Percentiles rank a stretch among this genome's conserved stretches.
Evolutionary conservation across 305 asterid genomes (phyloP).

Genomic region (Solanum hybrid): DNA sequence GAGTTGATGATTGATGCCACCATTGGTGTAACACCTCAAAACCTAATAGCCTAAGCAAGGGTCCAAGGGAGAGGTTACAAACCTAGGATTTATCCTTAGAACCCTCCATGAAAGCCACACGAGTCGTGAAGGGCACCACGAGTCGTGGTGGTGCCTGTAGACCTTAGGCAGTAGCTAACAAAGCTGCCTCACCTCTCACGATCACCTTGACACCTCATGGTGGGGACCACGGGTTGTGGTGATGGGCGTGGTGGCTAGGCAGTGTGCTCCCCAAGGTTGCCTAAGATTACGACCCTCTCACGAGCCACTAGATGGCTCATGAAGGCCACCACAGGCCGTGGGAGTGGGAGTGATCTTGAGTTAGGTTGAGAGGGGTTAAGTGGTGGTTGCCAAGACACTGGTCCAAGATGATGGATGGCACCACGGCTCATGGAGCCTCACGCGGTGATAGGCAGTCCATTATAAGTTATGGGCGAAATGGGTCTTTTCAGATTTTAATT

Average conservation of each 20-base stretch:
- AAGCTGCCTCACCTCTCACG: not conserved
- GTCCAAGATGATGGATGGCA: not conserved
- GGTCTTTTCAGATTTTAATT: not conserved
- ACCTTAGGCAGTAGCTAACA: not conserved
- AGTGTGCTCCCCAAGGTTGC: not conserved
- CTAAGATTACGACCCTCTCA: not conserved
- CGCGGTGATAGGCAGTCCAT: not conserved
- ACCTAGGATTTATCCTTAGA: too few species aligned
- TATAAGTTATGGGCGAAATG: not conserved
- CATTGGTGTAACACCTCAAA: too few species aligned
- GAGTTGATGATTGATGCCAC: too few species aligned
- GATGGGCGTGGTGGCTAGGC: not conserved
- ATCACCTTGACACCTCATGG: not conserved
- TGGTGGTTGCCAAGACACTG: not conserved
- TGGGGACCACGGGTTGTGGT: not conserved
- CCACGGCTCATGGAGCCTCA: not conserved
- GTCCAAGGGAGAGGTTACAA: too few species aligned
- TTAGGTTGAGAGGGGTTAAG: not conserved
- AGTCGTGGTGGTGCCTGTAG: not conserved
- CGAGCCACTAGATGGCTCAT: not conserved
- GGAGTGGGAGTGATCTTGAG: not conserved
- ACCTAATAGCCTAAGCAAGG: too few species aligned
- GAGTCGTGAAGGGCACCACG: not conserved
- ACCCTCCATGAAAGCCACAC: too few species aligned
- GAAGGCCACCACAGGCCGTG: not conserved